Percentiles rank a stretch among this genome's conserved stretches.
Evolutionary conservation across 2,329 filamentous ascomycete species (phyloP).

Genomic region (Fusarium tricinctum): DNA sequence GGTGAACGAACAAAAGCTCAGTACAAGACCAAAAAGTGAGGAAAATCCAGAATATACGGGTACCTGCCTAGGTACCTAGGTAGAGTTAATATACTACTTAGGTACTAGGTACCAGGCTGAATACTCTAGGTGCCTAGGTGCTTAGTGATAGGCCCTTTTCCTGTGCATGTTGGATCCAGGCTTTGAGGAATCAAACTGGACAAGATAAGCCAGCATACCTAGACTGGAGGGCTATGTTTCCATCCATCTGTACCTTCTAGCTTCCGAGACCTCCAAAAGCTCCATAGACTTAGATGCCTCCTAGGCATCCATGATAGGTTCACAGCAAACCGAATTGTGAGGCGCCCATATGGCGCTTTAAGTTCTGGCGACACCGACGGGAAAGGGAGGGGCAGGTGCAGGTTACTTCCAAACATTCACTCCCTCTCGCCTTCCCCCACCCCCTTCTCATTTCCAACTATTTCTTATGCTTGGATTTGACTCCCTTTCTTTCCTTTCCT

Average conservation of each 20-base stretch:
- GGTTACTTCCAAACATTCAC: neutral
- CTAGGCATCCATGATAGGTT: neutral
- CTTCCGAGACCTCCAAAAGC: no score
- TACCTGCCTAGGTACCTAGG: no score
- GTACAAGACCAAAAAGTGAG: neutral
- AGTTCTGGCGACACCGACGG: conserved; percentile 5
- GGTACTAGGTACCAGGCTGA: no score
- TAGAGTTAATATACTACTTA: no score
- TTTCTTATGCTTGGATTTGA: neutral
- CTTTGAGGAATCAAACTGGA: neutral
- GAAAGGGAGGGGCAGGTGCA: neutral
- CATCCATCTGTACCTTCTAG: neutral
- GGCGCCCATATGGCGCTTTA: neutral
- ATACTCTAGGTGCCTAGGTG: no score
- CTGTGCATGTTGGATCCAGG: neutral
- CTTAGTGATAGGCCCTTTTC: no score
- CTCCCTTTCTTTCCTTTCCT: neutral
- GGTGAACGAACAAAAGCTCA: neutral
- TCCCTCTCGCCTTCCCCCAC: neutral
- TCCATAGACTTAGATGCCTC: no score
- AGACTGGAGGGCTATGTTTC: neutral
- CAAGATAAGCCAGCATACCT: neutral
- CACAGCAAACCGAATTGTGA: neutral
- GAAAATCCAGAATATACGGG: no score
- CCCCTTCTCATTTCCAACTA: neutral